Percentiles rank a stretch among this genome's conserved stretches.
These are phyloP conservation scores for Botrytis squamosa DNA, from an alignment of 2,329 filamentous ascomycete genomes.

Conservation along the genomic window DNA sequence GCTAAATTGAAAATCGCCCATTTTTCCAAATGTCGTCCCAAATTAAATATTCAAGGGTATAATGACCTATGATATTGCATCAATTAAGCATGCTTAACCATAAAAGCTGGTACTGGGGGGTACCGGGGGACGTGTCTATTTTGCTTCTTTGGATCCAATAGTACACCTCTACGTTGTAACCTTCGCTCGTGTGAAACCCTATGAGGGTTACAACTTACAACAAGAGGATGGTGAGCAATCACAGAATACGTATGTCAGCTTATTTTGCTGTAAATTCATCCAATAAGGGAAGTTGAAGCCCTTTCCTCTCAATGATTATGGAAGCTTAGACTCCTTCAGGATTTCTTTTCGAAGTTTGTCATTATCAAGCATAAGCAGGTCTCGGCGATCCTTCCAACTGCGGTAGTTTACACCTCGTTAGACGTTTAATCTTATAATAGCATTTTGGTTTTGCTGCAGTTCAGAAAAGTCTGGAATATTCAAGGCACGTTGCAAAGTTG, in stretches of 20 bases:
- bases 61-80: not conserved
- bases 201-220: not conserved
- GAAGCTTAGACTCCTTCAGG: not conserved
- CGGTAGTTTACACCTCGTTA: not conserved
- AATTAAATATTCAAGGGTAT: not conserved
- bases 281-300: not conserved
- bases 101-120: not conserved
- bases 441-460: too few relatives aligned
- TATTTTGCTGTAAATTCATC: not conserved
- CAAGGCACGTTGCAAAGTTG: not conserved
- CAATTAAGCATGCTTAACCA: not conserved
- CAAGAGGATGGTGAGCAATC: not conserved
- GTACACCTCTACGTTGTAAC: not conserved
- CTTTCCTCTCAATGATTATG: not conserved
- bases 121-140: not conserved
- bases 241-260: not conserved
- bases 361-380: not conserved
- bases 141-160: not conserved
- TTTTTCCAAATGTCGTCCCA: not conserved
- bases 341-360: not conserved
- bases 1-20: not conserved
- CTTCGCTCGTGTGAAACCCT: not conserved
- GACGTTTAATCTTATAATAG: not conserved
- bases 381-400: not conserved
- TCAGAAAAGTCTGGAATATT: not conserved